A percentile compares a stretch with the other conserved stretches of the same genome.
These are phyloP conservation scores for Anthracocystis walkeri DNA, from an alignment of 1,284 basidiomycete genomes.

Conservation along the genomic window DNA sequence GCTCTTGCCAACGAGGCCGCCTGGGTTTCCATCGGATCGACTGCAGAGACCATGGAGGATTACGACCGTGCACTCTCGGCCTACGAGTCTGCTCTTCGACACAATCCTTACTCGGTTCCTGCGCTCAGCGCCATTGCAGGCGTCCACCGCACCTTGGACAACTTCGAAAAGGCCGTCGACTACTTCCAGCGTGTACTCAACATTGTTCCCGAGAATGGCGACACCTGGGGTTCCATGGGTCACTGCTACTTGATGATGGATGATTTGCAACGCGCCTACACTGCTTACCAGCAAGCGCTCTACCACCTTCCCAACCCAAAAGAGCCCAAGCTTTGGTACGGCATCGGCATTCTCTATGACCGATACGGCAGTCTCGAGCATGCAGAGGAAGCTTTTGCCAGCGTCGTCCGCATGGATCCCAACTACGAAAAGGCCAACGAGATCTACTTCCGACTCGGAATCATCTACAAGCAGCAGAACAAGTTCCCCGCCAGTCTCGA, in stretches of 20 bases:
- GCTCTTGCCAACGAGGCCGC: constrained; percentile 63
- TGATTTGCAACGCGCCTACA: constrained; percentile 97
- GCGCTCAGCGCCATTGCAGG: constrained; percentile 67
- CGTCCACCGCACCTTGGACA: constrained; percentile 65
- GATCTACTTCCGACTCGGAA: constrained; percentile 96
- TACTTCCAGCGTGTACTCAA: constrained; percentile 91
- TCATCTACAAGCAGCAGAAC: constrained; percentile 98
- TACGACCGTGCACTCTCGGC: constrained; percentile 64
- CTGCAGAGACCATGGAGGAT: constrained; percentile 68
- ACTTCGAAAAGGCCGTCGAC: constrained; percentile 81
- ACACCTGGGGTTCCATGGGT: constrained; percentile 72
- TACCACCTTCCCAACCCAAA: constrained; percentile 96
- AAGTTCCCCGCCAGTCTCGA: constrained; percentile 75
- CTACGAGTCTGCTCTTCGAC: constrained; percentile 65
- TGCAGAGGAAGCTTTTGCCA: constrained; percentile 97
- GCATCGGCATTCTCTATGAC: constrained; percentile 98
- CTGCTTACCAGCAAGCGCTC: constrained; percentile 97
- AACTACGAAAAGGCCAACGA: constrained; percentile 99
- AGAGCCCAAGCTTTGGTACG: constrained; percentile 99
- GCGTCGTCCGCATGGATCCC: constrained; percentile 95
- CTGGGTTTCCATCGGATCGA: constrained; percentile 64
- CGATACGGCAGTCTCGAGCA: constrained; percentile 98
- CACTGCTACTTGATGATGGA: constrained; percentile 99
- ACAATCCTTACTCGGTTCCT: constrained; percentile 67
- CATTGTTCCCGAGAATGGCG: constrained; percentile 72